Conservation (phyloP, 2,329 filamentous ascomycete genomes). For the Sporothrix variecibatus region DNA sequence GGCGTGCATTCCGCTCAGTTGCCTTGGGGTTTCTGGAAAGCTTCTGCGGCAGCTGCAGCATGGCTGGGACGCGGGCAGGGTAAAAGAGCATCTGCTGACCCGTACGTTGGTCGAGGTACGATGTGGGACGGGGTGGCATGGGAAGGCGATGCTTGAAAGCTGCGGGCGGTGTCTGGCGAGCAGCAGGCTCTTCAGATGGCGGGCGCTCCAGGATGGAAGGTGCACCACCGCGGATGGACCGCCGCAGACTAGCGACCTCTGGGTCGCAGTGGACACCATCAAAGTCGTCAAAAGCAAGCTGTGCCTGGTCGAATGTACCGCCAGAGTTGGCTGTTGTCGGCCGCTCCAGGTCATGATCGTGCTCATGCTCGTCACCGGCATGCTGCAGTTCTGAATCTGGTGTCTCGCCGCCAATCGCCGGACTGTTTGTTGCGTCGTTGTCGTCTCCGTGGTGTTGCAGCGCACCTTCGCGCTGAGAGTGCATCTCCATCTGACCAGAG, state of each 20-base stretch:
- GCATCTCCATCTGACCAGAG: neutral
- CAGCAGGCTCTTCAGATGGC: neutral
- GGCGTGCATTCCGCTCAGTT: constrained; percentile 65
- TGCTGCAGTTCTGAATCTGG: neutral
- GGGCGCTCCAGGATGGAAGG: constrained; percentile 6
- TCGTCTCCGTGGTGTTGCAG: neutral
- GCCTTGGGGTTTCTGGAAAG: constrained; percentile 73
- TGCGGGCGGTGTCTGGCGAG: constrained; percentile 27
- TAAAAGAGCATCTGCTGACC: constrained; percentile 90
- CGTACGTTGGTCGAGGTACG: constrained; percentile 64
- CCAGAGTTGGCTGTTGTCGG: constrained; percentile 56
- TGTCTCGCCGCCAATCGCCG: neutral
- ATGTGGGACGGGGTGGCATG: constrained; percentile 49
- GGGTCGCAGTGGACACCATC: constrained; percentile 76
- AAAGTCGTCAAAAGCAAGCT: constrained; percentile 74
- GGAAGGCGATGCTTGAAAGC: constrained; percentile 27
- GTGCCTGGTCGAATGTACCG: constrained; percentile 65
- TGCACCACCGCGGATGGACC: constrained; percentile 26
- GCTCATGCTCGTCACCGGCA: neutral
- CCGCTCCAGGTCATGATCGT: constrained; percentile 34
- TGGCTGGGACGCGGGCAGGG: constrained; percentile 88
- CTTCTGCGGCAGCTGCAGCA: constrained; percentile 88
- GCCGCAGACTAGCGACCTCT: constrained; percentile 38
- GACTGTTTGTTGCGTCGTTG: neutral
- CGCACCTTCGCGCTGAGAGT: neutral